Conservation (phyloP, 345 rosid genomes). For the Aquilaria sinensis region DNA sequence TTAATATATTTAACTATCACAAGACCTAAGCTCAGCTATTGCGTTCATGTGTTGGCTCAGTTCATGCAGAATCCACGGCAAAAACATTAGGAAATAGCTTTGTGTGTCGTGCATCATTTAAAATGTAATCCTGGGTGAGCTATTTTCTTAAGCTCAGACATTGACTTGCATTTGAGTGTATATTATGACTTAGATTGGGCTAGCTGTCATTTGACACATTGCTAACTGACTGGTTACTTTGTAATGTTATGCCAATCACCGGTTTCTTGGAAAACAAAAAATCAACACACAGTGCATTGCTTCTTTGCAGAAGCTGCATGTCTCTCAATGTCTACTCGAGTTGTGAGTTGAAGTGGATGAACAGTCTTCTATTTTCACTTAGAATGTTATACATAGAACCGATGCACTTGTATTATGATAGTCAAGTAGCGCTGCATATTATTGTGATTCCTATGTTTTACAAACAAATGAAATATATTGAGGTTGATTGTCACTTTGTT, state of each 20-base stretch:
- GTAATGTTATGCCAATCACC: too few relatives aligned
- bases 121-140: neutral
- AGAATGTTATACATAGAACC: neutral
- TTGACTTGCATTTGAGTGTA: neutral
- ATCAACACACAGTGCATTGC: too few relatives aligned
- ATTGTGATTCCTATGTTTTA: neutral
- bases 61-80: conserved; percentile 3
- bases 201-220: neutral
- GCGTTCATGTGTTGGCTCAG: neutral
- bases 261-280: too few relatives aligned
- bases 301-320: too few relatives aligned
- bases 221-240: neutral
- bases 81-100: neutral
- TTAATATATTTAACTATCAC: conserved; percentile 7
- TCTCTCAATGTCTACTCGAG: too few relatives aligned
- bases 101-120: neutral
- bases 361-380: neutral
- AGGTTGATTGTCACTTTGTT: neutral
- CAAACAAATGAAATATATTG: neutral
- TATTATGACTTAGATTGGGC: neutral
- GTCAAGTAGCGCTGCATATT: neutral
- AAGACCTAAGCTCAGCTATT: neutral
- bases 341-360: too few relatives aligned
- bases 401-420: neutral
- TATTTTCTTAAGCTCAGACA: neutral